These are phyloP conservation scores for Phlebopus sp. DNA, from an alignment of 1,284 basidiomycete genomes.

Conservation along the genomic window DNA sequence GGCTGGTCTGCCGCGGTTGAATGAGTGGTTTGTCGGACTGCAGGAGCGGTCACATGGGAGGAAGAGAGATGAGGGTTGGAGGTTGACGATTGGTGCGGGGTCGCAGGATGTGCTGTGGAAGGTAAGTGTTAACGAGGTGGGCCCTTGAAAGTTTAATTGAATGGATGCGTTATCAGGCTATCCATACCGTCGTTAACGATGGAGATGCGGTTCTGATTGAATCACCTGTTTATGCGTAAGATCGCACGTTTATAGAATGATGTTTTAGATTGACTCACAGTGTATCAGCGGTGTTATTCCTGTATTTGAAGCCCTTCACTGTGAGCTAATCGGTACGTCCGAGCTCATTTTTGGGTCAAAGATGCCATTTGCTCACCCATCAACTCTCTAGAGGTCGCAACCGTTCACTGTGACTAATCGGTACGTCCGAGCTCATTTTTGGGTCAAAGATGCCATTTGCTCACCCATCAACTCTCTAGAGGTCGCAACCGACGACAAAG, in stretches of 20 bases:
- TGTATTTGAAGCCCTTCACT: constrained; percentile 54
- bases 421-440: constrained; percentile 37
- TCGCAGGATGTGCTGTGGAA: constrained; percentile 90
- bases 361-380: constrained; percentile 7
- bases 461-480: constrained; percentile 45
- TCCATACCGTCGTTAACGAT: constrained; percentile 64
- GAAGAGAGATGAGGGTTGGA: constrained; percentile 63
- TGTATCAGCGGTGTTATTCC: constrained; percentile 58
- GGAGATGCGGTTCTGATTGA: constrained; percentile 86
- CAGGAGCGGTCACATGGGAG: constrained; percentile 67
- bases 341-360: not conserved
- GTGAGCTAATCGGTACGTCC: constrained; percentile 61
- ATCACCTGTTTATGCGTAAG: constrained; percentile 82
- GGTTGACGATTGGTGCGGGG: constrained; percentile 76
- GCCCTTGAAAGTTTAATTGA: constrained; percentile 7
- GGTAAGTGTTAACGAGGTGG: constrained; percentile 37
- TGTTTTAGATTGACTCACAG: too few relatives aligned
- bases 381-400: constrained; percentile 36
- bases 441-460: constrained; percentile 6
- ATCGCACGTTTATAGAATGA: too few relatives aligned
- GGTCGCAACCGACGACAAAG: constrained; percentile 77
- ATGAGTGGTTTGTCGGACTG: constrained; percentile 64
- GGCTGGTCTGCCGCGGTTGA: constrained; percentile 61
- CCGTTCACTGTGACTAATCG: constrained; percentile 62
- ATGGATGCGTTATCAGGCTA: constrained; percentile 40